Conservation (phyloP, 805 yeast genomes). For the Saturnispora diversa region DNA sequence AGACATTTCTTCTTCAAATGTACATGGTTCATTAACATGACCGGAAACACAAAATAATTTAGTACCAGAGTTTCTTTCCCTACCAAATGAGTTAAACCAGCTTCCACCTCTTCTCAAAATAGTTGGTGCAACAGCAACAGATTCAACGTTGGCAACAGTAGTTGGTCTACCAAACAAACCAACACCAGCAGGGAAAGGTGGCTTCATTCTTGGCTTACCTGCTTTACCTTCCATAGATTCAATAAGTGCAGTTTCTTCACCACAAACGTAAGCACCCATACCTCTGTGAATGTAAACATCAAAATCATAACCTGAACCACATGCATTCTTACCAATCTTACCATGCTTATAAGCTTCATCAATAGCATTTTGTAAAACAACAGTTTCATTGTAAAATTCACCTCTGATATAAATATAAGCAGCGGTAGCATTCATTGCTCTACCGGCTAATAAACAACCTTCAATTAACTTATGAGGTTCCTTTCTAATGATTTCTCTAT, state of each 20-base stretch:
- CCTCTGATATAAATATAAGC: constrained; percentile 89
- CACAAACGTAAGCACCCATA: constrained; percentile 90
- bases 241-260: constrained; percentile 85
- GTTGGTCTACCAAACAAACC: constrained; percentile 88
- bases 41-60: constrained; percentile 84
- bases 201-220: constrained; percentile 89
- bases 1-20: constrained; percentile 91
- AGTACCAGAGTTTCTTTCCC: constrained; percentile 78
- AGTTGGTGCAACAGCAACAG: constrained; percentile 85
- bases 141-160: constrained; percentile 86
- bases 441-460: constrained; percentile 84
- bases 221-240: constrained; percentile 89
- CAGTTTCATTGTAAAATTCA: constrained; percentile 80
- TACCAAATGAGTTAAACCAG: constrained; percentile 79
- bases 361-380: constrained; percentile 66
- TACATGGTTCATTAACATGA: constrained; percentile 86
- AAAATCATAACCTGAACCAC: constrained; percentile 80
- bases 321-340: constrained; percentile 72
- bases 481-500: constrained; percentile 82
- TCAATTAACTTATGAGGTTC: constrained; percentile 89
- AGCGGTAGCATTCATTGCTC: constrained; percentile 90
- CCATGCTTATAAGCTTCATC: constrained; percentile 83
- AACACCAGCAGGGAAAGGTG: constrained; percentile 92
- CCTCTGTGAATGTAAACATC: constrained; percentile 85
- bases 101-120: constrained; percentile 82